Percentiles rank a stretch among this genome's conserved stretches.
Conservation (phyloP, 768 basidiomycete species). For the Hypholoma fasciculare region DNA sequence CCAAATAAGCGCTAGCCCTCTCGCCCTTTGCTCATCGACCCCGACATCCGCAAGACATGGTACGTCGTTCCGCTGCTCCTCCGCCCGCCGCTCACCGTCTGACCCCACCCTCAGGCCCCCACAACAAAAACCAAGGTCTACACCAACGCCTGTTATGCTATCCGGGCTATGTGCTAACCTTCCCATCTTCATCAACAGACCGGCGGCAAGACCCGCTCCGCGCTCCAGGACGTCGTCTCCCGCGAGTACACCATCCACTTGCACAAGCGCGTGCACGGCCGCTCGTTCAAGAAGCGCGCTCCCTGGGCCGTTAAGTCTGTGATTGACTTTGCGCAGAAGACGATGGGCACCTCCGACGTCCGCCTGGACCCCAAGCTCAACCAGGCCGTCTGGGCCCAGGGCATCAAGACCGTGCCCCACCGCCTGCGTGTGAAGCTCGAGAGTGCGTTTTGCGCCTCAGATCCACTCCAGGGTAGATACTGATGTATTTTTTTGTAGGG, state of each 20-base stretch:
- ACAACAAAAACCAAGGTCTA: conserved; percentile 60
- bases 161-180: neutral
- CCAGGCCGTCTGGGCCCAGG: conserved; percentile 92
- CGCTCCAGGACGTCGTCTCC: conserved; percentile 96
- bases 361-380: conserved; percentile 95
- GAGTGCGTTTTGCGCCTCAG: conserved; percentile 45
- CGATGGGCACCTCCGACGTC: conserved; percentile 96
- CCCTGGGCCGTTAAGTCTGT: conserved; percentile 97
- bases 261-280: conserved; percentile 91
- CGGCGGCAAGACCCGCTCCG: conserved; percentile 89
- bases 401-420: conserved; percentile 92
- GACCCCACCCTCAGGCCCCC: conserved; percentile 40
- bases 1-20: conserved; percentile 33
- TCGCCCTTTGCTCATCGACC: conserved; percentile 49
- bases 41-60: conserved; percentile 73
- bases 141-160: neutral
- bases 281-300: conserved; percentile 96
- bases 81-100: neutral
- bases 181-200: conserved; percentile 36
- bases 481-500: conserved; percentile 44
- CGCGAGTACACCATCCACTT: conserved; percentile 99
- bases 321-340: conserved; percentile 85
- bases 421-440: conserved; percentile 92
- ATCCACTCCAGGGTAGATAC: neutral
- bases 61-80: conserved; percentile 30